Percentiles rank a stretch among this genome's conserved stretches.
These are phyloP conservation scores for Coemansia sp. DNA, from an alignment of 192 early-diverging fungal genomes.

Conservation along the genomic window DNA sequence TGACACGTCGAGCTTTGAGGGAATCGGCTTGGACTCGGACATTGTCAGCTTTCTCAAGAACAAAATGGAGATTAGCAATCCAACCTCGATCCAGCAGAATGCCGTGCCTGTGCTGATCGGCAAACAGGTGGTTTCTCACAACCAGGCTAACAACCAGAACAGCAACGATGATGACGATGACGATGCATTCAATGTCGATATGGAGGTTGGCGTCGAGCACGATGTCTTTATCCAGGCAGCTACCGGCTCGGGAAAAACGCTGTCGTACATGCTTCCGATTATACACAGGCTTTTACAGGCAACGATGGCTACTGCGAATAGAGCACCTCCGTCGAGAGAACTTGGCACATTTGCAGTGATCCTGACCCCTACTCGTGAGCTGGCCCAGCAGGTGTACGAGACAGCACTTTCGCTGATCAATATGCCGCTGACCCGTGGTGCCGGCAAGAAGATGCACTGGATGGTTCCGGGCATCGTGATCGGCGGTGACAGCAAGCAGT, in stretches of 20 bases:
- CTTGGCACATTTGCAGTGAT: slow-evolving; percentile 91
- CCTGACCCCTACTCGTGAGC: slow-evolving; percentile 94
- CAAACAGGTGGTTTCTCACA: neutral
- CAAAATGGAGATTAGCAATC: slow-evolving; percentile 76
- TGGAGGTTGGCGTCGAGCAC: slow-evolving; percentile 50
- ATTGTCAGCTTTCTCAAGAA: slow-evolving; percentile 66
- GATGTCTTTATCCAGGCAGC: slow-evolving; percentile 93
- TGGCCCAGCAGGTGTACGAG: slow-evolving; percentile 90
- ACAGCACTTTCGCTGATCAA: slow-evolving; percentile 74
- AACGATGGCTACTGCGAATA: slow-evolving; percentile 37
- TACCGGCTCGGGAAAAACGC: slow-evolving; percentile 97
- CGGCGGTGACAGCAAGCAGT: slow-evolving; percentile 79
- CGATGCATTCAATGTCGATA: slow-evolving; percentile 51
- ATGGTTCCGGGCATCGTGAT: slow-evolving; percentile 82
- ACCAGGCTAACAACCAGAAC: neutral
- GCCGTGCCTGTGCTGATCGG: slow-evolving; percentile 39
- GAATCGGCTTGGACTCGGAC: slow-evolving; percentile 76
- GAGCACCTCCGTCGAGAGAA: slow-evolving; percentile 61
- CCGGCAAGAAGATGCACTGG: slow-evolving; percentile 65
- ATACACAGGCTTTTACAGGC: slow-evolving; percentile 81
- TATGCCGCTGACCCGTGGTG: slow-evolving; percentile 51
- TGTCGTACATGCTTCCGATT: slow-evolving; percentile 93
- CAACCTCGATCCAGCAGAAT: slow-evolving; percentile 88
- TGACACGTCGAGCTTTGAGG: slow-evolving; percentile 64
- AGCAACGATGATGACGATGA: slow-evolving; percentile 3